A percentile compares a stretch with the other conserved stretches of the same genome.
Conservation (phyloP, 108 stramenopile species). For the Phaeodactylum tricornutum region DNA sequence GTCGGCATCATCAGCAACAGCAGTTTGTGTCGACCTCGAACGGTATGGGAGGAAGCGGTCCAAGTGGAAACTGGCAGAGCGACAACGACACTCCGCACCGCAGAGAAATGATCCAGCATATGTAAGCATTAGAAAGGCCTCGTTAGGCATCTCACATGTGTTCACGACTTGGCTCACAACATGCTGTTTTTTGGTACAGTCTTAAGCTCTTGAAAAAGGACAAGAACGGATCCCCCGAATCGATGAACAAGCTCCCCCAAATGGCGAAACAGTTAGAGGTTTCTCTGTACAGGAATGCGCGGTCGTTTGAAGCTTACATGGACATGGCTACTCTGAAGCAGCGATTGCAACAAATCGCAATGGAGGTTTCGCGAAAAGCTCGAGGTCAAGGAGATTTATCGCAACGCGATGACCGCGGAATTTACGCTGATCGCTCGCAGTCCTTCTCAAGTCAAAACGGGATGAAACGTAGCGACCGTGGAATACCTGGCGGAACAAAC, state of each 20-base stretch:
- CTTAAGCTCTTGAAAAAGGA: slow-evolving; percentile 86
- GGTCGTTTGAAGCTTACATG: slow-evolving; percentile 81
- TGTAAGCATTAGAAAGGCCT: slow-evolving; percentile 43
- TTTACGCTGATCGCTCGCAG: slow-evolving; percentile 5
- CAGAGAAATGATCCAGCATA: slow-evolving; percentile 88
- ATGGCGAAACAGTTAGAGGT: slow-evolving; percentile 96
- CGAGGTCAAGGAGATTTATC: slow-evolving; percentile 11
- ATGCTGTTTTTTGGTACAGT: slow-evolving; percentile 26
- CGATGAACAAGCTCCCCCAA: slow-evolving; percentile 85
- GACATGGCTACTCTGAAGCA: slow-evolving; percentile 81
- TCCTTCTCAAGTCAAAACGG: slow-evolving; percentile 5
- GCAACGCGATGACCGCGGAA: slow-evolving; percentile 3
- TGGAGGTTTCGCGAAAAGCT: slow-evolving; percentile 73
- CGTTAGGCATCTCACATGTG: neutral
- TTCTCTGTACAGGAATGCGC: slow-evolving; percentile 82
- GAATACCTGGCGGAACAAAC: neutral
- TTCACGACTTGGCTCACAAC: neutral
- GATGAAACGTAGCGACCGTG: neutral
- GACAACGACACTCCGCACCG: slow-evolving; percentile 78
- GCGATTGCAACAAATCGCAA: slow-evolving; percentile 82
- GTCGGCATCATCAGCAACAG: slow-evolving; percentile 18
- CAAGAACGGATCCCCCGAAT: slow-evolving; percentile 82
- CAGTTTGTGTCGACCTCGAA: slow-evolving; percentile 11
- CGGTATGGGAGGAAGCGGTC: slow-evolving; percentile 15
- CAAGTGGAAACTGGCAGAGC: slow-evolving; percentile 84